phyloP scores from a whole-genome alignment of 345 rosid genomes.

The Eucalyptus erythrocorys region DNA sequence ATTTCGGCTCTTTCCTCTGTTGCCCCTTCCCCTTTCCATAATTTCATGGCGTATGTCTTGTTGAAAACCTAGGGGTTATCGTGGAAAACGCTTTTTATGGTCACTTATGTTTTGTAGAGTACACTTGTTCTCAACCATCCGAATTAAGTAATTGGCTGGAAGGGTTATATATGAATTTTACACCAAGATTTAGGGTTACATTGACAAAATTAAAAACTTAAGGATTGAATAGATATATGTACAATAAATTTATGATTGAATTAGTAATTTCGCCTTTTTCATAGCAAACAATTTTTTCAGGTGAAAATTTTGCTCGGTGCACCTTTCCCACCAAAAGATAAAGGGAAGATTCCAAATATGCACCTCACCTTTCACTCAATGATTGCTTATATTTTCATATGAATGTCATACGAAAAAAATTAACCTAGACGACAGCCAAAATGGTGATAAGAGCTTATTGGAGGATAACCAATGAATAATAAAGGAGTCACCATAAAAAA shows the following conservation, averaged over 20 bases:
- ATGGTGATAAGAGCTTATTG: neutral
- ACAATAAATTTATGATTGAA: neutral
- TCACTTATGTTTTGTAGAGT: neutral
- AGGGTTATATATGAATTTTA: neutral
- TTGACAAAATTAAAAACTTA: neutral
- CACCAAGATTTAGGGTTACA: rapidly evolving
- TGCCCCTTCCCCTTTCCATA: neutral
- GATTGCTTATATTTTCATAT: neutral
- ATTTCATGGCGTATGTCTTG: neutral
- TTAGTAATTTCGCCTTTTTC: neutral
- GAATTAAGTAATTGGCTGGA: neutral
- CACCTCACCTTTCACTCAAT: neutral
- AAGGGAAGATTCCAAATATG: neutral
- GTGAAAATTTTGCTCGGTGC: neutral
- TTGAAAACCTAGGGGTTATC: neutral
- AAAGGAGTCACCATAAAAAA: neutral
- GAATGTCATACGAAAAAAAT: neutral
- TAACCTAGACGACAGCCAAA: neutral
- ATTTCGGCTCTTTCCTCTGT: neutral
- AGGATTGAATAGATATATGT: neutral
- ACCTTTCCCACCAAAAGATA: neutral
- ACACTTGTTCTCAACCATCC: neutral
- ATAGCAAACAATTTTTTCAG: neutral
- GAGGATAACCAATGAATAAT: neutral
- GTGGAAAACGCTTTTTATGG: neutral